Conservation (phyloP, 2,329 filamentous ascomycete genomes). For the Trichoderma asperellum region DNA sequence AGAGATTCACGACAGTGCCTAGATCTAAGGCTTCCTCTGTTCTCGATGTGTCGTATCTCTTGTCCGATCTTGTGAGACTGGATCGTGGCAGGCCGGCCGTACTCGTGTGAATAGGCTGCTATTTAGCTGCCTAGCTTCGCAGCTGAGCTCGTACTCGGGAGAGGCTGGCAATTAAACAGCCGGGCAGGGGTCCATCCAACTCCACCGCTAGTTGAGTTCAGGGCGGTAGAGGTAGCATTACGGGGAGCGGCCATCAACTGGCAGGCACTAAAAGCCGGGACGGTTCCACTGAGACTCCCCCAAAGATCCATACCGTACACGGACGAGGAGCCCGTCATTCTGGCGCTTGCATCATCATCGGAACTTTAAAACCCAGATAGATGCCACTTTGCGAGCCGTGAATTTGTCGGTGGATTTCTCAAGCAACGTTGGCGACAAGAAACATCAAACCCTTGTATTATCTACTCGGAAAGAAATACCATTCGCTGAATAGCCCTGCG, state of each 20-base stretch:
- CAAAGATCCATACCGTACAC: slow-evolving; percentile 15
- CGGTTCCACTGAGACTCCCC: slow-evolving; percentile 25
- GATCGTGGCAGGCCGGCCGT: not conserved
- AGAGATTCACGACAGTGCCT: not conserved
- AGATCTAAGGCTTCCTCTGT: not conserved
- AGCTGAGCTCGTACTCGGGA: slow-evolving; percentile 18
- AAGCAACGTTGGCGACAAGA: not conserved
- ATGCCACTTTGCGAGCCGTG: not conserved
- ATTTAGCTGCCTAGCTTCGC: not conserved
- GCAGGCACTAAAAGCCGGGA: slow-evolving; percentile 15
- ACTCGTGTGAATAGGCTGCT: slow-evolving; percentile 1
- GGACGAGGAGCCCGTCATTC: not conserved
- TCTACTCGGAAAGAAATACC: not conserved
- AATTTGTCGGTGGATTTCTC: not conserved
- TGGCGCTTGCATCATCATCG: slow-evolving; percentile 24
- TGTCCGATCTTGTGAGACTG: not conserved
- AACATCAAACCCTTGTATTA: not conserved
- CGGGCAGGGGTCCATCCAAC: slow-evolving; percentile 8
- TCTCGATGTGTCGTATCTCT: not conserved
- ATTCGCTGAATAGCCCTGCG: not conserved
- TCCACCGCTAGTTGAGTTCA: slow-evolving; percentile 7
- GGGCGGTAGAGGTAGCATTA: not conserved
- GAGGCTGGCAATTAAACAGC: slow-evolving; percentile 1
- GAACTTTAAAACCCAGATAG: slow-evolving; percentile 1
- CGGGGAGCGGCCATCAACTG: slow-evolving; percentile 17